A percentile compares a stretch with the other conserved stretches of the same genome.
These are phyloP conservation scores for Flaveria brownii DNA, from an alignment of 129 eudicot species.

Conservation along the genomic window DNA sequence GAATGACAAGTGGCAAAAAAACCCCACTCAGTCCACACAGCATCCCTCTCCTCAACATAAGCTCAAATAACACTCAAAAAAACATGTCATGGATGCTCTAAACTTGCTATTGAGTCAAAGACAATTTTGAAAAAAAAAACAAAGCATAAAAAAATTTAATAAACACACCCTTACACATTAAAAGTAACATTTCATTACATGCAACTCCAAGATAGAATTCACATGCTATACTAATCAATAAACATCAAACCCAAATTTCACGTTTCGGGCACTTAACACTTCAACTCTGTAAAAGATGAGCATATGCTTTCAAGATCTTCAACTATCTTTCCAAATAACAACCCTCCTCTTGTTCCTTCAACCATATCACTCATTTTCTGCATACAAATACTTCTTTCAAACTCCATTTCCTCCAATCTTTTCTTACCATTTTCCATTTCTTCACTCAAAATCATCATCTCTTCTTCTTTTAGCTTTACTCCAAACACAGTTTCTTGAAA, in stretches of 20 bases:
- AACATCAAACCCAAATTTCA: slow-evolving; percentile 14
- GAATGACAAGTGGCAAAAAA: no score
- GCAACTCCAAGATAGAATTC: slow-evolving; percentile 35
- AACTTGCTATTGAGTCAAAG: no score
- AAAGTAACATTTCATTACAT: slow-evolving; percentile 29
- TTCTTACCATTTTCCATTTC: slow-evolving; percentile 45
- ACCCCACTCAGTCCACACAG: no score
- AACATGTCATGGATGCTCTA: no score
- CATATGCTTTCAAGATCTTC: slow-evolving; percentile 54
- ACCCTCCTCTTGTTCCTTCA: slow-evolving; percentile 29
- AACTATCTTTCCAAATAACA: slow-evolving; percentile 56
- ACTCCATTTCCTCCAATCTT: slow-evolving; percentile 40
- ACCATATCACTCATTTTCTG: slow-evolving; percentile 44
- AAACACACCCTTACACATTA: slow-evolving; percentile 30
- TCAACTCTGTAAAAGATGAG: slow-evolving; percentile 55
- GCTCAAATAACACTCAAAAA: no score
- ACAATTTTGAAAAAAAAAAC: background rate
- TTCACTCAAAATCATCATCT: slow-evolving; percentile 51
- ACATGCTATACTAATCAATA: slow-evolving; percentile 2
- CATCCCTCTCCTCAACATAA: no score
- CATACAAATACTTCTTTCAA: slow-evolving; percentile 38
- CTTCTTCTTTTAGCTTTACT: slow-evolving; percentile 56
- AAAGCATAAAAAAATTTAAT: background rate
- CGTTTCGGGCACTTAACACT: slow-evolving; percentile 46
- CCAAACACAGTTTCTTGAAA: slow-evolving; percentile 52